phyloP scores from a whole-genome alignment of 176 grass and related monocot species.

The Elaeis guineensis region DNA sequence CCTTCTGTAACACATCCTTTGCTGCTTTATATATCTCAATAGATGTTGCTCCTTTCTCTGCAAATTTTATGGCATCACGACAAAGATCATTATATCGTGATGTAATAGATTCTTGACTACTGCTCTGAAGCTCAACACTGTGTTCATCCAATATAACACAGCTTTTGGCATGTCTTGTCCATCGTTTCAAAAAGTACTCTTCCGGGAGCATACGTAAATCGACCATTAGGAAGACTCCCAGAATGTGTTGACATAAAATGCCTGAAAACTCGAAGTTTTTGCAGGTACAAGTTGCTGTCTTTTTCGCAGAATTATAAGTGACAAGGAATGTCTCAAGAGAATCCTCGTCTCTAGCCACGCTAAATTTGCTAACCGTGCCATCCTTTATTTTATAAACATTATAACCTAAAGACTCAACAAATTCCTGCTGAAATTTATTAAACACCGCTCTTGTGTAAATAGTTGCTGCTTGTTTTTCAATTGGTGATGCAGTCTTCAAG shows the following conservation, averaged over 20 bases:
- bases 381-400: conserved; percentile 64
- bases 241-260: conserved; percentile 87
- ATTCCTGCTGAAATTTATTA: conserved; percentile 85
- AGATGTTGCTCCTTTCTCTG: conserved; percentile 52
- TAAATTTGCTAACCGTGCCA: conserved; percentile 52
- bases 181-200: conserved; percentile 70
- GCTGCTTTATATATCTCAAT: conserved; percentile 55
- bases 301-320: conserved; percentile 58
- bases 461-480: conserved; percentile 85
- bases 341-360: conserved; percentile 68
- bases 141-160: conserved; percentile 41
- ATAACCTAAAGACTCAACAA: conserved; percentile 78
- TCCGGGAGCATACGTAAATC: conserved; percentile 55
- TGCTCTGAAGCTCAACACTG: conserved; percentile 23
- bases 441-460: conserved; percentile 78
- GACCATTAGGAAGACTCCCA: conserved; percentile 76
- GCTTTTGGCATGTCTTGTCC: conserved; percentile 65
- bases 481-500: conserved; percentile 65
- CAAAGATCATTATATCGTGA: conserved; percentile 62
- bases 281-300: conserved; percentile 73
- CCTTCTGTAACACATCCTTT: conserved; percentile 79
- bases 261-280: conserved; percentile 78
- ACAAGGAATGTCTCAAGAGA: conserved; percentile 57
- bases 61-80: conserved; percentile 64
- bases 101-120: conserved; percentile 39